A percentile compares a stretch with the other conserved stretches of the same genome.
phyloP scores from a whole-genome alignment of 352 stramenopile species.

The Phytophthora boehmeriae region DNA sequence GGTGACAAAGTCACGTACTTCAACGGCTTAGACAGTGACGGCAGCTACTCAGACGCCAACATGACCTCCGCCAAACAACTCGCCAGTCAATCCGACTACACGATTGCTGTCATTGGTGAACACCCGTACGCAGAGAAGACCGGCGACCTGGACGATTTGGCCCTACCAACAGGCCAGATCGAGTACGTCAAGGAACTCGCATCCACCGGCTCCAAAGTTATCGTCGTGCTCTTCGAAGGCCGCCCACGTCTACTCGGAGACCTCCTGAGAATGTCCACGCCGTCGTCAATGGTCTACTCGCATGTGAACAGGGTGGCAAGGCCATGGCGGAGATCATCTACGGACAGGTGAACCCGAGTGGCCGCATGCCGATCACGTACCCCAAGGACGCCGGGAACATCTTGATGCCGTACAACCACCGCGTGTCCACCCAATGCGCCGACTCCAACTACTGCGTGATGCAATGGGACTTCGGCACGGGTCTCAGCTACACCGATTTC shows the following conservation, averaged over 20 bases:
- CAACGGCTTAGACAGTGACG: constrained; percentile 32
- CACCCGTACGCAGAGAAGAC: constrained; percentile 55
- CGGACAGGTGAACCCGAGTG: constrained; percentile 30
- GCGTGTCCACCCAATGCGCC: too few relatives aligned
- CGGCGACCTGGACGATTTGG: constrained; percentile 24
- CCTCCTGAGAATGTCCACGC: constrained; percentile 47
- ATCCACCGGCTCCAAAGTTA: constrained; percentile 53
- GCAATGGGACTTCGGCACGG: constrained; percentile 79
- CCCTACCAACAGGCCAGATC: constrained; percentile 20
- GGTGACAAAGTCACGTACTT: constrained; percentile 34
- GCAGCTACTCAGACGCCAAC: constrained; percentile 31
- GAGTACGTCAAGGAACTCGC: constrained; percentile 25
- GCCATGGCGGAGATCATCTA: constrained; percentile 36
- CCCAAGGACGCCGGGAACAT: constrained; percentile 56
- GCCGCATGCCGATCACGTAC: constrained; percentile 81
- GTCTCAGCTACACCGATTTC: constrained; percentile 81
- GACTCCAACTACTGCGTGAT: constrained; percentile 58
- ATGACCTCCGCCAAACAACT: constrained; percentile 29
- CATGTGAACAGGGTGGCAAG: constrained; percentile 23
- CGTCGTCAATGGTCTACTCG: constrained; percentile 33
- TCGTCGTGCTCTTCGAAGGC: constrained; percentile 70
- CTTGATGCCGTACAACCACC: constrained; percentile 70
- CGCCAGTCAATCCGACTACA: constrained; percentile 34
- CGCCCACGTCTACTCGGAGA: constrained; percentile 53
- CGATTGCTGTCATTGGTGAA: constrained; percentile 44